These are phyloP conservation scores for Candida ipomoeae DNA, from an alignment of 805 yeast species.

Conservation along the genomic window DNA sequence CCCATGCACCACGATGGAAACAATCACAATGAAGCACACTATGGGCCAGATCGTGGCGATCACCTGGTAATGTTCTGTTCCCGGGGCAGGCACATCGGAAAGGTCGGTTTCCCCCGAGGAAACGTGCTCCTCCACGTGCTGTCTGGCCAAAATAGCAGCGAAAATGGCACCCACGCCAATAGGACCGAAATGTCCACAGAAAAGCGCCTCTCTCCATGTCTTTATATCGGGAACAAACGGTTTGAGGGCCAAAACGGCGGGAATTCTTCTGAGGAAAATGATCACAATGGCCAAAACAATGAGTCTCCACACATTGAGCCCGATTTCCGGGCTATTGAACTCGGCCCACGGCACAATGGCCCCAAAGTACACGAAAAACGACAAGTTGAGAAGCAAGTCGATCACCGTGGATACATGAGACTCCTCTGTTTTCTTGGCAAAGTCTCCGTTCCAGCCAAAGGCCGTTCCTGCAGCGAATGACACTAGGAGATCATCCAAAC, in stretches of 20 bases:
- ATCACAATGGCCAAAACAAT: constrained; percentile 70
- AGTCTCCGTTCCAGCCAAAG: constrained; percentile 92
- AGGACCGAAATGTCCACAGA: constrained; percentile 95
- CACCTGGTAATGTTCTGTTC: constrained; percentile 52
- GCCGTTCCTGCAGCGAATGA: constrained; percentile 93
- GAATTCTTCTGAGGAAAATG: constrained; percentile 73
- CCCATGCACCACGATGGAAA: constrained; percentile 87
- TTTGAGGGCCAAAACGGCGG: constrained; percentile 70
- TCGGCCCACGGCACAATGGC: constrained; percentile 86
- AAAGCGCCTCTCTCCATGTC: constrained; percentile 89
- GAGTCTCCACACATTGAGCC: constrained; percentile 75
- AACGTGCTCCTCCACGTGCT: constrained; percentile 55
- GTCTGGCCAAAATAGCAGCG: constrained; percentile 75
- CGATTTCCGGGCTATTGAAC: constrained; percentile 58
- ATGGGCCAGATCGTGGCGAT: constrained; percentile 61
- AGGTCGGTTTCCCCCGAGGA: constrained; percentile 57
- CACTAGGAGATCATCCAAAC: constrained; percentile 83
- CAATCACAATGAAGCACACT: constrained; percentile 67
- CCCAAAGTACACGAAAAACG: constrained; percentile 87
- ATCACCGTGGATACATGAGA: constrained; percentile 87
- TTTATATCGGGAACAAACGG: constrained; percentile 83
- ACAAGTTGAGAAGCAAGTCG: constrained; percentile 74
- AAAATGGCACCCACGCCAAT: constrained; percentile 93
- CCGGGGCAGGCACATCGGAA: constrained; percentile 41
- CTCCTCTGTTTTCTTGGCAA: constrained; percentile 76